Evolutionary conservation across 169 alveolate species (phyloP), one percentile per base, ranked within the genome.

Genomic region (Plasmodium berghei): DNA sequence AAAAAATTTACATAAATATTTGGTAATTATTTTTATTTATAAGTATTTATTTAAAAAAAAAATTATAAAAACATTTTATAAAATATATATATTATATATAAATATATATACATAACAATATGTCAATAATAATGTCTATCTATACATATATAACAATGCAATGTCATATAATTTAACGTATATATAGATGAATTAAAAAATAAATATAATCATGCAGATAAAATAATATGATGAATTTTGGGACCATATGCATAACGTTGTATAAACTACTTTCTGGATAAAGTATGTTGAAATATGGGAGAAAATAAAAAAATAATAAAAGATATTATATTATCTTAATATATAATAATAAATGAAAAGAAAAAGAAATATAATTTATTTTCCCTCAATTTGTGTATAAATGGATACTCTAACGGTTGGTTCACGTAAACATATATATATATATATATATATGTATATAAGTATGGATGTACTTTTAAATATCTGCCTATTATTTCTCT

Each of bases 41-140:
- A 75, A 75, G 64, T 75, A 75, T 62, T 62, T 75, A 63, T 75
- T 75, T 74, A 12, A 52, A 73, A 75, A 73, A 73, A 75, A 75
- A 75, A 75, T 34, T 75, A 48, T 62, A 62, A 75, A 75, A 75
- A 75, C 70, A 63, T 64, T 75, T 20, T 69, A 56, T 75, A 67
- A 20, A 48, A 55, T 75, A 55, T 69, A 67, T 67, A 67, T 75
- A 54, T 54, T 61, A 8, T 63, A 24, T 54, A 20, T 42, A 61
- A 26, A 42, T 34, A 20, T 42, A 61, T 54, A 42, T 34, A 67
- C 46, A 52, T 14, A 28, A 22, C 22, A 12, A 62, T 62, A 26
- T 62, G 20, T 62, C 49, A 5, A 28, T 62, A 62, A 12, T 9
- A 22, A 62, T 62, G 20, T 62, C 12, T 62, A 58, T 58, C n/a